phyloP scores from a whole-genome alignment of 2,329 filamentous ascomycete species.

The Hymenoscyphus scutula region DNA sequence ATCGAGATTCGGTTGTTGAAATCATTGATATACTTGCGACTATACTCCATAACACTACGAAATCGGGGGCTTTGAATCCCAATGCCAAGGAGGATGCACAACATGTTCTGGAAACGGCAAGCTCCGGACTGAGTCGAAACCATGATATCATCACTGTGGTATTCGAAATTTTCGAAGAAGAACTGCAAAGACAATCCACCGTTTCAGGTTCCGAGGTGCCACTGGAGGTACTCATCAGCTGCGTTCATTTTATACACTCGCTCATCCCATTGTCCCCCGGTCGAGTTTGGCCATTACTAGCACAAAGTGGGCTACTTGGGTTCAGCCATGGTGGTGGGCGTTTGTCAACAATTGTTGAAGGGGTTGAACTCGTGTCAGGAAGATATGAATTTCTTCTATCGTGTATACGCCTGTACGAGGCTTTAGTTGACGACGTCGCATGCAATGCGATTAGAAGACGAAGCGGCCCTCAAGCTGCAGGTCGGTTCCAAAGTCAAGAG shows the following conservation, averaged over 20 bases:
- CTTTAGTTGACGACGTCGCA: conserved; percentile 73
- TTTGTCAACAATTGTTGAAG: conserved; percentile 75
- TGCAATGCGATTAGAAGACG: conserved; percentile 66
- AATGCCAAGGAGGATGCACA: conserved; percentile 39
- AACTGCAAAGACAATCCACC: conserved; percentile 47
- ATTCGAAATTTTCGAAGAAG: conserved; percentile 79
- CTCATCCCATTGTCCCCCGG: conserved; percentile 72
- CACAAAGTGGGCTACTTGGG: conserved; percentile 75
- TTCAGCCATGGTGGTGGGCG: conserved; percentile 73
- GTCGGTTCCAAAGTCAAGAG: conserved; percentile 46
- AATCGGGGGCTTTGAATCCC: conserved; percentile 35
- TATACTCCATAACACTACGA: conserved; percentile 51
- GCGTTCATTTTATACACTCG: conserved; percentile 75
- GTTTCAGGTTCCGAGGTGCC: conserved; percentile 41
- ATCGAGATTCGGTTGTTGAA: conserved; percentile 65
- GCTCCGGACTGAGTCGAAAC: conserved; percentile 53
- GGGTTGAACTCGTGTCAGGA: conserved; percentile 73
- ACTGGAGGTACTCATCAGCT: conserved; percentile 66
- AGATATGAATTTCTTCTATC: conserved; percentile 75
- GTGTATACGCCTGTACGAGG: conserved; percentile 70
- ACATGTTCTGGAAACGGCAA: conserved; percentile 55
- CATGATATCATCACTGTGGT: conserved; percentile 77
- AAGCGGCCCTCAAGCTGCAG: conserved; percentile 48
- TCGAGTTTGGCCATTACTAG: conserved; percentile 86
- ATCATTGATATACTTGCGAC: conserved; percentile 72